Evolutionary conservation across 768 basidiomycete species (phyloP).

Genomic region (Tylopilus cervinicoccineus): DNA sequence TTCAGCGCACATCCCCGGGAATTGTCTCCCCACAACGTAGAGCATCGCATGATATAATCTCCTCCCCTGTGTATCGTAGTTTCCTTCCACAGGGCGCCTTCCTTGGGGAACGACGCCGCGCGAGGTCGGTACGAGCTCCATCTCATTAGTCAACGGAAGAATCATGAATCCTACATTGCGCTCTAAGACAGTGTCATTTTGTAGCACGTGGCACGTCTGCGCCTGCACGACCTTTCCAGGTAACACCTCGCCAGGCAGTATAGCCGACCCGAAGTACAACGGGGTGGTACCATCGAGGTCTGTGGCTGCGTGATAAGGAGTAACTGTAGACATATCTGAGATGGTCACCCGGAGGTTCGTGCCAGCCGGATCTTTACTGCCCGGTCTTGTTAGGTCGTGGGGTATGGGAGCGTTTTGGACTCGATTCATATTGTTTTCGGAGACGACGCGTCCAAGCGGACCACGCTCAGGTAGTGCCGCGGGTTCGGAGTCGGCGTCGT

Average conservation of each 20-base stretch:
- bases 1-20: constrained; percentile 9
- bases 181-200: neutral
- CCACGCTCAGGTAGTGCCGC: neutral
- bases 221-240: neutral
- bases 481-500: neutral
- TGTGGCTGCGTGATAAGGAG: neutral
- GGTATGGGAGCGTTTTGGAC: neutral
- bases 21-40: constrained; percentile 5
- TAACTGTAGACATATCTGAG: neutral
- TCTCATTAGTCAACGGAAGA: neutral
- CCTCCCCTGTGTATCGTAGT: constrained; percentile 4
- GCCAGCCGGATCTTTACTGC: neutral
- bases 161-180: neutral
- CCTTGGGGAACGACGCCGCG: constrained; percentile 1
- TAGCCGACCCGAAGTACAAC: constrained; percentile 4
- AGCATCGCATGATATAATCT: constrained; percentile 6
- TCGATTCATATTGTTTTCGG: neutral
- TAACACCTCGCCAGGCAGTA: neutral
- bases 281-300: neutral
- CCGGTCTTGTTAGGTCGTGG: neutral
- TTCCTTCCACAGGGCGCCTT: constrained; percentile 5
- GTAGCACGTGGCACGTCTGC: neutral
- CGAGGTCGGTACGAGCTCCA: constrained; percentile 6
- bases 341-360: neutral
- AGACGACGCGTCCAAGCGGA: neutral